Evolutionary conservation across 2,329 filamentous ascomycete species (phyloP).

Genomic region (Hymenoscyphus scutula): DNA sequence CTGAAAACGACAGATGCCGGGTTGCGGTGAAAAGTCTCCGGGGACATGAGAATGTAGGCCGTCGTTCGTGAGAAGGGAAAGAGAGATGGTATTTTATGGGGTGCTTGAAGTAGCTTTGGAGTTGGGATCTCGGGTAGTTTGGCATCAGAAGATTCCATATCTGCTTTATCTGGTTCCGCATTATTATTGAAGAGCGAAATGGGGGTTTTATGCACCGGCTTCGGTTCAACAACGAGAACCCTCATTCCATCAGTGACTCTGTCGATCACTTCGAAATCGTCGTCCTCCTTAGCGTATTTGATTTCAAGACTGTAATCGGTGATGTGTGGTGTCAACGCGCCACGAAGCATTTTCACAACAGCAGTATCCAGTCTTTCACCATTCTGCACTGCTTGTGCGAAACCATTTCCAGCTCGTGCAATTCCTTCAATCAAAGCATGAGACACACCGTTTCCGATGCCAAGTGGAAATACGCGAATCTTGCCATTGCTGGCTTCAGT

Average conservation of each 20-base stretch:
- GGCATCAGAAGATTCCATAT: constrained; percentile 37
- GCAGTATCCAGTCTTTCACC: constrained; percentile 67
- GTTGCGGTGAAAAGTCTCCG: constrained; percentile 43
- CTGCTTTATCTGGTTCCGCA: constrained; percentile 33
- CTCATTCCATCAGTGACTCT: constrained; percentile 50
- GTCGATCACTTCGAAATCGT: constrained; percentile 64
- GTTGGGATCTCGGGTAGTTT: constrained; percentile 51
- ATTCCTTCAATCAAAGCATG: constrained; percentile 54
- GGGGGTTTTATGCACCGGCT: constrained; percentile 21
- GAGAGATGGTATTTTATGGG: constrained; percentile 59
- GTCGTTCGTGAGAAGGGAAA: constrained; percentile 66
- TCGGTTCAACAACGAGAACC: constrained; percentile 32
- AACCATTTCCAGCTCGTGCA: constrained; percentile 54
- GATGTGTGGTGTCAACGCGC: constrained; percentile 64
- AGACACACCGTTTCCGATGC: constrained; percentile 51
- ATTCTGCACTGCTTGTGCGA: constrained; percentile 59
- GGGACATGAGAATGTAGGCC: constrained; percentile 63
- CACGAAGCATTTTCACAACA: constrained; percentile 72
- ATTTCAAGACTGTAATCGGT: constrained; percentile 62
- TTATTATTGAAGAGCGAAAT: constrained; percentile 59
- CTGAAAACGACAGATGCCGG: constrained; percentile 57
- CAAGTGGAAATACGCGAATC: constrained; percentile 54
- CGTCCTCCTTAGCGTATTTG: constrained; percentile 49
- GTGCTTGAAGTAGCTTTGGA: constrained; percentile 63
- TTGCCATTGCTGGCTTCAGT: constrained; percentile 42